phyloP scores from a whole-genome alignment of 768 basidiomycete species.

The Leccinum rimulosum region DNA sequence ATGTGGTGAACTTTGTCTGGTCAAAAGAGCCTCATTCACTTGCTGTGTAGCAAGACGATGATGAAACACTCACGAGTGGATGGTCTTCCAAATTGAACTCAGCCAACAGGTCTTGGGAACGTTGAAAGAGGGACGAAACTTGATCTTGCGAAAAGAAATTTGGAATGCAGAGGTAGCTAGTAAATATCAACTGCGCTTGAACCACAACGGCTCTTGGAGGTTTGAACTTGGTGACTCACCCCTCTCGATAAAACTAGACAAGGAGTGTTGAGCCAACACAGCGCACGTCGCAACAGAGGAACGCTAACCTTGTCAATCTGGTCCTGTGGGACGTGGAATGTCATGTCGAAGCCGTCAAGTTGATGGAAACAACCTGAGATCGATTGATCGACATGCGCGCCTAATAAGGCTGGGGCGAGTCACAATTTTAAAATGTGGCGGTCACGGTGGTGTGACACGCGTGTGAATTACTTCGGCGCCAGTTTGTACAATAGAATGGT shows the following conservation, averaged over 20 bases:
- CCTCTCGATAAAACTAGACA: slow-evolving; percentile 54
- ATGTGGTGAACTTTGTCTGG: slow-evolving; percentile 88
- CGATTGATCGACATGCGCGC: background rate
- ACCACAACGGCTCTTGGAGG: background rate
- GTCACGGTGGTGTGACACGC: background rate
- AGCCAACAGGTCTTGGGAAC: slow-evolving; percentile 75
- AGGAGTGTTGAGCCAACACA: background rate
- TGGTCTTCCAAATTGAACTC: slow-evolving; percentile 77
- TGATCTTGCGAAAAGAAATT: slow-evolving; percentile 64
- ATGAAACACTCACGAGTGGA: slow-evolving; percentile 59
- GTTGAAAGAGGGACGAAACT: slow-evolving; percentile 56
- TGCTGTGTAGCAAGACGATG: background rate
- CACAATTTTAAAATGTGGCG: background rate
- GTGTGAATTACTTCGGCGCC: background rate
- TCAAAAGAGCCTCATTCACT: background rate
- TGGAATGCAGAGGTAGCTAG: slow-evolving; percentile 77
- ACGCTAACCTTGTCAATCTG: slow-evolving; percentile 56
- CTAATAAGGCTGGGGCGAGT: background rate
- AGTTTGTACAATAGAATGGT: slow-evolving; percentile 14
- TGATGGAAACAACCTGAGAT: background rate
- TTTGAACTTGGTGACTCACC: slow-evolving; percentile 37
- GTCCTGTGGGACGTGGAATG: slow-evolving; percentile 50
- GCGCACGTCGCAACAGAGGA: background rate
- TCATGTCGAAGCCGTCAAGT: background rate
- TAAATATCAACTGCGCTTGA: background rate